Percentiles rank a stretch among this genome's conserved stretches.
These are phyloP conservation scores for Nannochloris sp. DNA, from an alignment of 139 green algal species.

Conservation along the genomic window DNA sequence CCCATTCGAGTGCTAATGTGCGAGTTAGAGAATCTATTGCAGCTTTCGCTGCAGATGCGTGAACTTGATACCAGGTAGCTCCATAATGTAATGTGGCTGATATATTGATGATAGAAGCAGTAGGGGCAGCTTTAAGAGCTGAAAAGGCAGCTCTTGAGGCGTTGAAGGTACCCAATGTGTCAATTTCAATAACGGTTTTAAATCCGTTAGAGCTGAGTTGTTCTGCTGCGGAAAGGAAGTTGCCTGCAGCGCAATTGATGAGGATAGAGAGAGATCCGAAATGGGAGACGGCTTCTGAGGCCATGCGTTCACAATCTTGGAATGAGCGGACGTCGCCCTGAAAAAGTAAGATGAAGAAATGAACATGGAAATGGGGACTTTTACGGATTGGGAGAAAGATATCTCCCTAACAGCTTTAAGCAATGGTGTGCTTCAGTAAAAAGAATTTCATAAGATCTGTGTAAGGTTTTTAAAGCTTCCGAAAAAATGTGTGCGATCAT, in stretches of 20 bases:
- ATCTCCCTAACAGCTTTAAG: too few relatives aligned
- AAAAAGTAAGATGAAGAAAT: constrained; percentile 20
- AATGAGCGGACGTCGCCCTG: constrained; percentile 81
- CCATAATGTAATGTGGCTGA: constrained; percentile 92
- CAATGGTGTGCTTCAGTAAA: too few relatives aligned
- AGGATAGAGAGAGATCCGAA: constrained; percentile 77
- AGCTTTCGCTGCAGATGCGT: constrained; percentile 80
- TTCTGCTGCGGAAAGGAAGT: constrained; percentile 73
- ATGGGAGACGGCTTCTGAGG: constrained; percentile 18
- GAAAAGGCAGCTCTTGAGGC: constrained; percentile 54
- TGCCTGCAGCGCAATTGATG: constrained; percentile 89
- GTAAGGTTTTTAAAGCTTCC: too few relatives aligned
- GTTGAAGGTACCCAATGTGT: constrained; percentile 88
- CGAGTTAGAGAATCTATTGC: constrained; percentile 89
- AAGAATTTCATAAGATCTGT: too few relatives aligned
- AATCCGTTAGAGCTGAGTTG: constrained; percentile 85
- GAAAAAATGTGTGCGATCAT: too few relatives aligned
- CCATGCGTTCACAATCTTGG: constrained; percentile 57
- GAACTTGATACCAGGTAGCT: constrained; percentile 87
- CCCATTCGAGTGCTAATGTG: constrained; percentile 89
- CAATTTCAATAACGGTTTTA: constrained; percentile 93
- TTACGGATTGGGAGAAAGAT: too few relatives aligned
- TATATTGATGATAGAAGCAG: constrained; percentile 84
- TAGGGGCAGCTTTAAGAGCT: constrained; percentile 26
- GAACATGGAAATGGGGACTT: neutral